Percentiles rank a stretch among this genome's conserved stretches.
phyloP scores from a whole-genome alignment of 495 filamentous ascomycete species.

The Podospora pseudoanserina region DNA sequence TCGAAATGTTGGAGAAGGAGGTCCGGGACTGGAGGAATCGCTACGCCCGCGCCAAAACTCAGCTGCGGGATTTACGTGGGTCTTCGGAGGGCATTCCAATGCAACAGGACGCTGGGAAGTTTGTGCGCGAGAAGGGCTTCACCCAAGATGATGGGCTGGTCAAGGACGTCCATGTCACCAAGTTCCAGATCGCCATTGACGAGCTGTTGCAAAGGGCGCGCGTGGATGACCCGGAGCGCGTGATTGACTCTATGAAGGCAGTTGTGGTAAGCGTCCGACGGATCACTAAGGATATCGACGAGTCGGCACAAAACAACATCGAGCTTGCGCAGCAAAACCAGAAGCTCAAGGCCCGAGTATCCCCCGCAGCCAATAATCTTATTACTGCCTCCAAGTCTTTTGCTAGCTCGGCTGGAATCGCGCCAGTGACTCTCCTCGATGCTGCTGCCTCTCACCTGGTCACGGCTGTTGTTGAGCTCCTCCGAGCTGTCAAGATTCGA shows the following conservation, averaged over 20 bases:
- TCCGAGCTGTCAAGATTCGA: constrained; percentile 78
- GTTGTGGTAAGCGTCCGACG: constrained; percentile 75
- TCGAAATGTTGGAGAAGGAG: constrained; percentile 73
- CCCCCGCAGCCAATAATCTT: constrained; percentile 89
- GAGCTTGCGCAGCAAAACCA: constrained; percentile 48
- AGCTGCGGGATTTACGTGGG: constrained; percentile 74
- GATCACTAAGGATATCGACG: constrained; percentile 74
- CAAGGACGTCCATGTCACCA: constrained; percentile 87
- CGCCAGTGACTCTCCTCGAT: constrained; percentile 89
- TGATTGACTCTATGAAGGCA: constrained; percentile 75
- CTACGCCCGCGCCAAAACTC: constrained; percentile 82
- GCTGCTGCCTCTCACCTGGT: constrained; percentile 92
- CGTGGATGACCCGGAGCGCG: constrained; percentile 61
- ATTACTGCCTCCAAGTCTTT: constrained; percentile 94
- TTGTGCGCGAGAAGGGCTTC: constrained; percentile 67
- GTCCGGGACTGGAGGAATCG: constrained; percentile 84
- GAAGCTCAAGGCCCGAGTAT: constrained; percentile 75
- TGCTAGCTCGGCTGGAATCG: constrained; percentile 73
- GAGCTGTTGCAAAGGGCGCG: constrained; percentile 80
- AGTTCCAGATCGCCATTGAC: constrained; percentile 92
- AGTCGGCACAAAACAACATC: constrained; percentile 47
- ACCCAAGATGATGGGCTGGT: constrained; percentile 70
- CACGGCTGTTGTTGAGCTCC: constrained; percentile 76
- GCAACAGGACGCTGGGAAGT: constrained; percentile 59
- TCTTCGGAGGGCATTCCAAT: constrained; percentile 71